These are phyloP conservation scores for Penicillium simplicissimum DNA, from an alignment of 495 filamentous ascomycete species.

Conservation along the genomic window DNA sequence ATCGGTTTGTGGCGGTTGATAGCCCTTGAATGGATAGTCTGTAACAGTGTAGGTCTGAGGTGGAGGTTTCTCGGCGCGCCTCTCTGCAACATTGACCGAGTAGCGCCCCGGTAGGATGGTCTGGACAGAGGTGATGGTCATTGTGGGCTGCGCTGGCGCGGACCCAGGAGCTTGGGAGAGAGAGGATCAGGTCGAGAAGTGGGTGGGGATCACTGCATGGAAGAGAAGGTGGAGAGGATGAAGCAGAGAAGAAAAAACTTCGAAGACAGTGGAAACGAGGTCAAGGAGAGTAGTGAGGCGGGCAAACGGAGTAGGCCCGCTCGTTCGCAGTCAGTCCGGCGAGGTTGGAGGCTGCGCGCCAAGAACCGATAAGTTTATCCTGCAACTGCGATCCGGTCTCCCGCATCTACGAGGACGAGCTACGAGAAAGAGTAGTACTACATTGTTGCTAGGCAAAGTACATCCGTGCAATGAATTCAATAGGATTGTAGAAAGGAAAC, in stretches of 20 bases:
- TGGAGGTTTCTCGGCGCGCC: conserved; percentile 47
- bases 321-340: background rate
- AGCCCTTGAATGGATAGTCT: conserved; percentile 79
- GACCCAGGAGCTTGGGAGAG: conserved; percentile 36
- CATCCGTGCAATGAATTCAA: too few species aligned
- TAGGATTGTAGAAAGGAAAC: background rate
- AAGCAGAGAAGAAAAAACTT: background rate
- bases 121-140: conserved; percentile 52
- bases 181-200: conserved; percentile 10
- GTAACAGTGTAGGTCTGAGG: conserved; percentile 55
- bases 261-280: background rate
- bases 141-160: conserved; percentile 33
- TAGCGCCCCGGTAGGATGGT: conserved; percentile 40
- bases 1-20: conserved; percentile 64
- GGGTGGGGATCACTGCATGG: conserved; percentile 36
- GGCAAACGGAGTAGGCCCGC: background rate
- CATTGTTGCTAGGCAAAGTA: too few species aligned
- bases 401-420: background rate
- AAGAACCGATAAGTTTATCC: conserved; percentile 8
- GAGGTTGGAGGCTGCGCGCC: conserved; percentile 7
- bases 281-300: background rate
- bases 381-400: background rate
- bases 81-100: conserved; percentile 35
- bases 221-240: conserved; percentile 1
- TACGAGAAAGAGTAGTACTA: background rate